Percentiles rank a stretch among this genome's conserved stretches.
phyloP scores from a whole-genome alignment of 2,329 filamentous ascomycete genomes.

The Sporothrix luriei region DNA sequence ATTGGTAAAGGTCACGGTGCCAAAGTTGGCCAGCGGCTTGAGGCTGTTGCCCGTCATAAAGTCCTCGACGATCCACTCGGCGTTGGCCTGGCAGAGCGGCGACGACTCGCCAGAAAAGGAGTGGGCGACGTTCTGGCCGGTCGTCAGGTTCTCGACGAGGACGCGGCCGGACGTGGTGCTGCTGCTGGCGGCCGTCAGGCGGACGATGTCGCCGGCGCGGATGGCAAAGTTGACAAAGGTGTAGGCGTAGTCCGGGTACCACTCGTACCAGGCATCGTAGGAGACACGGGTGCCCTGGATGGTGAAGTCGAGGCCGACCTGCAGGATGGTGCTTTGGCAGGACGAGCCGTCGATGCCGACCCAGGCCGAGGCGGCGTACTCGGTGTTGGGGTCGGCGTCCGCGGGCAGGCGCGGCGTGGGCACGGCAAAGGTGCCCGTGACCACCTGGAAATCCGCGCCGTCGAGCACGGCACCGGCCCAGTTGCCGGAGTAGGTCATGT shows the following conservation, averaged over 20 bases:
- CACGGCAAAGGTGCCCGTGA: slow-evolving; percentile 39
- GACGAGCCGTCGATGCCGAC: slow-evolving; percentile 42
- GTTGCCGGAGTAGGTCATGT: slow-evolving; percentile 50
- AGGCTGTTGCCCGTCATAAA: slow-evolving; percentile 37
- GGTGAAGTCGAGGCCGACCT: slow-evolving; percentile 40
- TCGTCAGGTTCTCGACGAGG: slow-evolving; percentile 40
- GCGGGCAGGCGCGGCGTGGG: slow-evolving; percentile 37
- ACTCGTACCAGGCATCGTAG: slow-evolving; percentile 42
- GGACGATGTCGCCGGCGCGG: slow-evolving; percentile 40
- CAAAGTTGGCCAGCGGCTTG: slow-evolving; percentile 40
- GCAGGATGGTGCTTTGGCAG: slow-evolving; percentile 39
- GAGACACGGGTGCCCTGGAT: slow-evolving; percentile 25
- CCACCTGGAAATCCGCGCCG: slow-evolving; percentile 32
- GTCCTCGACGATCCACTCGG: slow-evolving; percentile 44
- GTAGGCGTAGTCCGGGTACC: slow-evolving; percentile 41
- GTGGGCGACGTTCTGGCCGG: slow-evolving; percentile 55
- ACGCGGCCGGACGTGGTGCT: slow-evolving; percentile 41
- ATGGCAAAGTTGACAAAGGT: slow-evolving; percentile 39
- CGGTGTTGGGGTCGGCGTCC: slow-evolving; percentile 32
- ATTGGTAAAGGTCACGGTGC: slow-evolving; percentile 47
- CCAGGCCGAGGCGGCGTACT: slow-evolving; percentile 41
- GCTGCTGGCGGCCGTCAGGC: slow-evolving; percentile 43
- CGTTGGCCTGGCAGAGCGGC: slow-evolving; percentile 40
- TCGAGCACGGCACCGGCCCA: slow-evolving; percentile 35
- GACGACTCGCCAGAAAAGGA: slow-evolving; percentile 42